Base-by-base conservation (phyloP, 805 yeast genomes). In the Saccharomycopsis vini region DNA sequence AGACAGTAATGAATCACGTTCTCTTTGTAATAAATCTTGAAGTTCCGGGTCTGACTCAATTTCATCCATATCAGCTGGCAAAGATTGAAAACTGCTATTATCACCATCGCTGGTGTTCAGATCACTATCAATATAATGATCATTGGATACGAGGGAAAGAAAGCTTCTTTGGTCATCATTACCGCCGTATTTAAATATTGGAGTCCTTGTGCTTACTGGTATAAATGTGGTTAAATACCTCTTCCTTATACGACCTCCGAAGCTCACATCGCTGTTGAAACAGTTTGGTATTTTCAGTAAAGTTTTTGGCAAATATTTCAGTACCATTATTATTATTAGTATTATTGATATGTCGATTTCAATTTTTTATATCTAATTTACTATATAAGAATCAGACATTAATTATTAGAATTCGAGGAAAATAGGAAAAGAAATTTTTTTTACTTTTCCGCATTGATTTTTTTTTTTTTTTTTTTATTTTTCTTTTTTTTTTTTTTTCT, bases 161-260 rank as follows among this genome's bases (percentile, higher is more conserved):
- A 64, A 67, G 44, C 70, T 64, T 50, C 70, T 51, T 19, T 58
- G 60, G 16, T 52, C 57, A 50, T 68, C 56, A 48, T 65, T 44
- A 43, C 57, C 45, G 44, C 60, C 51, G 51, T 59, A 54, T 6
- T 49, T 50, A 16, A 67, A 65, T 40, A 67, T 50, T 3, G 70
- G 69, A n/a, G 66, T 63, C 51, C 61, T 60, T 24, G 66, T 67
- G 38, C 67, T 60, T 2, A 69, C 69, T 4, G 67, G 66, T 4
- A 65, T 55, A 47, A 67, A 66, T 2, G 52, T 49, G 13, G 47
- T 43, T 15, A 49, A 30, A 29, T 39, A 49, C 16, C 49, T 23
- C 18, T 46, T 45, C 20, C 50, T 35, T 16, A 49, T 46, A n/a
- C 49, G 29, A 9, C 51, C 50, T 13, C 52, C 52, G 29, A 45